Evolutionary conservation across 805 yeast genomes (phyloP).

Genomic region (Starmerella geochares): DNA sequence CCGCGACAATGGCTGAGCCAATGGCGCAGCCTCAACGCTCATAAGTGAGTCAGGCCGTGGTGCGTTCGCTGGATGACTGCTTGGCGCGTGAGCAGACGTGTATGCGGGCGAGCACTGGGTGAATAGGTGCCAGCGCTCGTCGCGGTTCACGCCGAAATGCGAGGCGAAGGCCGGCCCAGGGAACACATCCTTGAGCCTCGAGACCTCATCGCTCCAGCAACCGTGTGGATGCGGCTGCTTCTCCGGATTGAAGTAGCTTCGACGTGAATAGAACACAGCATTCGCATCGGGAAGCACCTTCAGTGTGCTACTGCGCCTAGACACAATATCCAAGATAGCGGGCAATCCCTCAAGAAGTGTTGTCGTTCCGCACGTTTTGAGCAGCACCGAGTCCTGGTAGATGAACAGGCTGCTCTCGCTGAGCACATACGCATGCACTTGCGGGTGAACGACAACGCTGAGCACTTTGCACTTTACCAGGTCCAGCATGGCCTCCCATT

Average conservation of each 20-base stretch:
- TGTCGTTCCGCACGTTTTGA: conserved; percentile 95
- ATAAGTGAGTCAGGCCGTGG: too few relatives aligned
- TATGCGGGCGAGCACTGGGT: conserved; percentile 5
- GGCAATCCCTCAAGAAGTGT: conserved; percentile 73
- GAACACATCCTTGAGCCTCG: conserved; percentile 56
- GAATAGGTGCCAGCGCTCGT: conserved; percentile 83
- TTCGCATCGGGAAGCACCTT: conserved; percentile 10
- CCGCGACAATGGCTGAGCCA: too few relatives aligned
- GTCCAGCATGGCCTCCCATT: conserved; percentile 67
- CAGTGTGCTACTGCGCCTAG: conserved; percentile 25
- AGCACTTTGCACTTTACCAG: conserved; percentile 79
- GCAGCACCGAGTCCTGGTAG: conserved; percentile 69
- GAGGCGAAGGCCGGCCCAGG: conserved; percentile 46
- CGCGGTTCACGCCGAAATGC: conserved; percentile 67
- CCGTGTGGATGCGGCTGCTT: conserved; percentile 71
- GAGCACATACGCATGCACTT: conserved; percentile 70
- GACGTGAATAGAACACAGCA: conserved; percentile 76
- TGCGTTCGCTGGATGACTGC: too few relatives aligned
- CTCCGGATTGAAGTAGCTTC: conserved; percentile 86
- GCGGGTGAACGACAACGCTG: conserved; percentile 56
- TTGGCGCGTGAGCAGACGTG: neutral
- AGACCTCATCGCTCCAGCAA: conserved; percentile 75
- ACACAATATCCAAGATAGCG: conserved; percentile 46
- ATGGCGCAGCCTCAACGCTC: too few relatives aligned
- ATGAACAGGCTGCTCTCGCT: conserved; percentile 88